Percentiles rank a stretch among this genome's conserved stretches.
These are phyloP conservation scores for Candida loeiensis DNA, from an alignment of 805 yeast species.

Conservation along the genomic window DNA sequence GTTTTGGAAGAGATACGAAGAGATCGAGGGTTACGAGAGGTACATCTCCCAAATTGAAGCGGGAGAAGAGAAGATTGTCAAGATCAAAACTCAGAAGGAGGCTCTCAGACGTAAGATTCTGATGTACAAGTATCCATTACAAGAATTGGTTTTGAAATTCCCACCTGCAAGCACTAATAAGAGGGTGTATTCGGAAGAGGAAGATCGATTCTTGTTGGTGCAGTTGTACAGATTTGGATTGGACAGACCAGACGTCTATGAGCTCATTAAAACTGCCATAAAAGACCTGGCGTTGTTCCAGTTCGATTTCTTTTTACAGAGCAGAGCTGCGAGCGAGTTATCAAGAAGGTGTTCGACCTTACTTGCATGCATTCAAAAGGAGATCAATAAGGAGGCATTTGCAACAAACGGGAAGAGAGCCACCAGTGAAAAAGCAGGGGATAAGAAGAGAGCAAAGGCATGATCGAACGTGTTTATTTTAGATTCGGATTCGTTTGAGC, in stretches of 20 bases:
- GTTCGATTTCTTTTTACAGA: conserved; percentile 83
- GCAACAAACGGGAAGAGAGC: conserved; percentile 3
- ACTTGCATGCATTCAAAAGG: conserved; percentile 70
- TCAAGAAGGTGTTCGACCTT: conserved; percentile 79
- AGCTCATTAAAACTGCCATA: conserved; percentile 70
- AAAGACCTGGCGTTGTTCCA: conserved; percentile 73
- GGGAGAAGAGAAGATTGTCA: conserved; percentile 81
- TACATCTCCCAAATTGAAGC: conserved; percentile 75
- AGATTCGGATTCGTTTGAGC: too few species aligned
- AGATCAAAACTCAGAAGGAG: conserved; percentile 68
- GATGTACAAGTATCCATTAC: conserved; percentile 69
- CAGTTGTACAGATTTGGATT: conserved; percentile 79
- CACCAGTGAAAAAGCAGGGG: conserved; percentile 6
- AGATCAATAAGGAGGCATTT: conserved; percentile 27
- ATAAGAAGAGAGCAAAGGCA: conserved; percentile 8
- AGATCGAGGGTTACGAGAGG: conserved; percentile 86
- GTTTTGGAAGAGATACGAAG: conserved; percentile 77
- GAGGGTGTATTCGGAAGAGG: conserved; percentile 74
- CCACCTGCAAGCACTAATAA: conserved; percentile 71
- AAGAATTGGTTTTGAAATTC: conserved; percentile 65
- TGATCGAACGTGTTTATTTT: too few species aligned
- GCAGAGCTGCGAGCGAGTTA: conserved; percentile 73
- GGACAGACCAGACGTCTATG: conserved; percentile 76
- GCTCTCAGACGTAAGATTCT: conserved; percentile 72
- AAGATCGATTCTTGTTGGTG: conserved; percentile 81